Evolutionary conservation across 2,329 filamentous ascomycete genomes (phyloP).

Genomic region (Gaeumannomyces sp.): DNA sequence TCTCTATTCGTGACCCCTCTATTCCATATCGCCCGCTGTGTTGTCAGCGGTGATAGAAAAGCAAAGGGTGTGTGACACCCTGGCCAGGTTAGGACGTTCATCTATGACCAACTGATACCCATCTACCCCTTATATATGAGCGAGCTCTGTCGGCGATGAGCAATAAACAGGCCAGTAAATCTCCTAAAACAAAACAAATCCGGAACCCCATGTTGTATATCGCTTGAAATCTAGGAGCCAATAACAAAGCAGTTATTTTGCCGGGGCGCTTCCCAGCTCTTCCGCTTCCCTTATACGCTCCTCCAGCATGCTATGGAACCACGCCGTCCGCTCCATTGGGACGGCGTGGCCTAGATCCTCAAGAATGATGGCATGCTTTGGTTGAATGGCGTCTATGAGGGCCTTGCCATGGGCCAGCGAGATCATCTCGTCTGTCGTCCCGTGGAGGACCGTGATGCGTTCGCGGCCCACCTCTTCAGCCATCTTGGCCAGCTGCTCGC

Average conservation of each 20-base stretch:
- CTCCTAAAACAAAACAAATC: neutral
- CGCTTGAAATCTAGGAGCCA: neutral
- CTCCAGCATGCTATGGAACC: conserved; percentile 61
- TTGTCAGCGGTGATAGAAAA: neutral
- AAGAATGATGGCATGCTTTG: conserved; percentile 55
- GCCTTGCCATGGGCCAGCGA: conserved; percentile 61
- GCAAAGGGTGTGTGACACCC: neutral
- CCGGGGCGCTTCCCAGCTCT: neutral
- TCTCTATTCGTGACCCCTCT: neutral
- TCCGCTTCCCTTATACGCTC: conserved; percentile 48
- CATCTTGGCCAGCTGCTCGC: conserved; percentile 58
- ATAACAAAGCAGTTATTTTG: neutral
- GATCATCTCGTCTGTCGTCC: conserved; percentile 73
- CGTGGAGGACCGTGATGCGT: conserved; percentile 73
- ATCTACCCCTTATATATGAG: neutral
- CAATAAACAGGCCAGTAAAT: neutral
- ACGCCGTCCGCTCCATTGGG: conserved; percentile 61
- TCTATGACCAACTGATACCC: neutral
- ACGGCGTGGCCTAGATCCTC: conserved; percentile 72
- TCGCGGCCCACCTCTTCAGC: conserved; percentile 64
- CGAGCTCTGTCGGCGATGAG: neutral
- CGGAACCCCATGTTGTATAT: neutral
- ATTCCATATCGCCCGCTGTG: neutral
- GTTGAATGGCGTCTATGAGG: conserved; percentile 58
- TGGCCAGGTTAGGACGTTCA: neutral